phyloP scores from a whole-genome alignment of 176 grass and related monocot genomes.

The Juncus effusus region DNA sequence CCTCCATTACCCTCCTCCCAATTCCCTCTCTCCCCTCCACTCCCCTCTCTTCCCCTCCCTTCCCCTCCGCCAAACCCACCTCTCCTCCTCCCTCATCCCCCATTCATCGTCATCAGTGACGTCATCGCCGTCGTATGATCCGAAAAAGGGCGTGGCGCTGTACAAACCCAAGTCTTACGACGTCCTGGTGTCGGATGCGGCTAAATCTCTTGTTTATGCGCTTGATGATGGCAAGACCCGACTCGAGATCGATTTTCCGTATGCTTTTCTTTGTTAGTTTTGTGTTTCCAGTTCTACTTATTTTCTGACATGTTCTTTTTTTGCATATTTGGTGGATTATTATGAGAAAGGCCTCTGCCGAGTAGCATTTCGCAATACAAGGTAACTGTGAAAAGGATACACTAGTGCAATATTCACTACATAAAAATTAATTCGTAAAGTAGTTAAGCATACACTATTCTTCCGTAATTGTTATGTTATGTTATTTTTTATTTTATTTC shows the following conservation, averaged over 20 bases:
- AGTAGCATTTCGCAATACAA: slow-evolving; percentile 92
- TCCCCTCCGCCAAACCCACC: neutral
- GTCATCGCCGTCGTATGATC: slow-evolving; percentile 28
- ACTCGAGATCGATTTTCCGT: slow-evolving; percentile 98
- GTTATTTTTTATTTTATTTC: slow-evolving; percentile 17
- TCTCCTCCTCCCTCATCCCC: slow-evolving; percentile 22
- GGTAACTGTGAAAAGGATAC: slow-evolving; percentile 34
- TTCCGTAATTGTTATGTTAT: neutral
- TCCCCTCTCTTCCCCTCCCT: neutral
- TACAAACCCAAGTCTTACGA: slow-evolving; percentile 91
- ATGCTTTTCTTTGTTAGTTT: slow-evolving; percentile 8
- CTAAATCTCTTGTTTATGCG: slow-evolving; percentile 70
- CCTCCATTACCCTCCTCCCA: neutral
- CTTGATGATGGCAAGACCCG: slow-evolving; percentile 67
- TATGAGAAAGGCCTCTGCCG: slow-evolving; percentile 57
- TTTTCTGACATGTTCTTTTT: slow-evolving; percentile 15
- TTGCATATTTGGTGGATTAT: slow-evolving; percentile 28
- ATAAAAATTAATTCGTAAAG: neutral
- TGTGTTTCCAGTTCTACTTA: neutral
- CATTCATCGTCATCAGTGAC: neutral
- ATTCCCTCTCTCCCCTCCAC: slow-evolving; percentile 11
- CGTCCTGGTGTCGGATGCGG: slow-evolving; percentile 77
- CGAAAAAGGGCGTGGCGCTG: slow-evolving; percentile 55
- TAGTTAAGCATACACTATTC: neutral
- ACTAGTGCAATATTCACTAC: neutral